Percentiles rank a stretch among this genome's conserved stretches.
Evolutionary conservation across 1,284 basidiomycete genomes (phyloP).

Genomic region (Ceratobasidium sp.): DNA sequence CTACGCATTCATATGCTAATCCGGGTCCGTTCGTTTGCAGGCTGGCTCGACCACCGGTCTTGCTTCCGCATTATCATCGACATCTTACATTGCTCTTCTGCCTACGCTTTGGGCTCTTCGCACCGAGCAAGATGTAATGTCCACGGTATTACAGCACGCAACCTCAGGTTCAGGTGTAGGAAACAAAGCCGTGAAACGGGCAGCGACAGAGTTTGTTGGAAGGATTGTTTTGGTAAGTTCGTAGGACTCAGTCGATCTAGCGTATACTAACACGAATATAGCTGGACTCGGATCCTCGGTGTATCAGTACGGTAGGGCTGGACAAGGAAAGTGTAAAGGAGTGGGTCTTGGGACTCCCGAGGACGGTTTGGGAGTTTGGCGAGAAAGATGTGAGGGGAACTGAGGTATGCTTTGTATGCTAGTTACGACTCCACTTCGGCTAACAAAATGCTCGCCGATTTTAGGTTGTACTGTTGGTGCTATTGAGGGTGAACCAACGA

Average conservation of each 20-base stretch:
- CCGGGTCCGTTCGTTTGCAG: neutral
- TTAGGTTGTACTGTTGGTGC: conserved; percentile 68
- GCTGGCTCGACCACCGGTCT: conserved; percentile 39
- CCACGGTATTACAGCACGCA: conserved; percentile 45
- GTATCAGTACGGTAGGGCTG: conserved; percentile 63
- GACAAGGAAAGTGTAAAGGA: conserved; percentile 57
- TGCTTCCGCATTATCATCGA: conserved; percentile 59
- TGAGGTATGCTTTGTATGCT: conserved; percentile 60
- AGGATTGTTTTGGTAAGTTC: conserved; percentile 70
- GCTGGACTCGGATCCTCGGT: conserved; percentile 71
- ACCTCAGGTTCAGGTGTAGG: conserved; percentile 65
- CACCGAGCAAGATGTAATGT: conserved; percentile 56
- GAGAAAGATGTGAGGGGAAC: conserved; percentile 64
- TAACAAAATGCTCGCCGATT: conserved; percentile 34
- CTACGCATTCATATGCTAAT: neutral
- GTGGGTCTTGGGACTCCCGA: conserved; percentile 77
- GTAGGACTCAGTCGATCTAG: too few relatives aligned
- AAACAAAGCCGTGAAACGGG: conserved; percentile 69
- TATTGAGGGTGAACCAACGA: conserved; percentile 72
- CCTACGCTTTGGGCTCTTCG: conserved; percentile 86
- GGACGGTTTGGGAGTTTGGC: conserved; percentile 84
- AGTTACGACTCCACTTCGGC: conserved; percentile 37
- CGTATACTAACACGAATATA: conserved; percentile 50
- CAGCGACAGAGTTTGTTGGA: conserved; percentile 77
- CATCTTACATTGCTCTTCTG: conserved; percentile 75